phyloP scores from a whole-genome alignment of 345 rosid genomes.

The Moringa oleifera region DNA sequence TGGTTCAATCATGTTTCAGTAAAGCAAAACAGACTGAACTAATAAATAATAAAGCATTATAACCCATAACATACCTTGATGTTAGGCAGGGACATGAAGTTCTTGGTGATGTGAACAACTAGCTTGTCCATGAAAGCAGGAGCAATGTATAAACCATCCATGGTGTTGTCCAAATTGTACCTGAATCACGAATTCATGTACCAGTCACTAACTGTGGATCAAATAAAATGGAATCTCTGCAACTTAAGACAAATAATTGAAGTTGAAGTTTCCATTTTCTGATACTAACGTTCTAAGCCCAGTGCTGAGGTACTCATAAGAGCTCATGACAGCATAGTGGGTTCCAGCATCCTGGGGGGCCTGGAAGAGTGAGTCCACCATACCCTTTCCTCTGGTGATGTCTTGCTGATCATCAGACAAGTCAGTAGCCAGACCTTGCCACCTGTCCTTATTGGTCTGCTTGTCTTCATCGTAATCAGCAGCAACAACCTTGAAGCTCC shows the following conservation, averaged over 20 bases:
- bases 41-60: not conserved
- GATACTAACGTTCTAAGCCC: conserved; percentile 67
- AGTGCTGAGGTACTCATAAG: conserved; percentile 78
- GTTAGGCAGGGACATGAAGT: conserved; percentile 88
- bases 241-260: not conserved
- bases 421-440: conserved; percentile 73
- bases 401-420: conserved; percentile 91
- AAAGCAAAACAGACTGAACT: not conserved
- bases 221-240: not conserved
- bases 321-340: conserved; percentile 73
- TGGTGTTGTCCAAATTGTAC: conserved; percentile 71
- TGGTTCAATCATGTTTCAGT: not conserved
- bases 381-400: conserved; percentile 85
- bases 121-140: conserved; percentile 99
- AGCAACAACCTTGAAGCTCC: conserved; percentile 48
- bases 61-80: conserved; percentile 52
- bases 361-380: conserved; percentile 93
- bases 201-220: not conserved
- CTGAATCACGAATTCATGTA: conserved; percentile 20
- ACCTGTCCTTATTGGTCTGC: conserved; percentile 67
- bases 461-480: conserved; percentile 43
- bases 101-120: conserved; percentile 91
- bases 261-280: not conserved
- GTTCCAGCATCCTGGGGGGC: conserved; percentile 78
- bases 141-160: conserved; percentile 88